A percentile compares a stretch with the other conserved stretches of the same genome.
Evolutionary conservation across 495 filamentous ascomycete genomes (phyloP).

Genomic region (Neurospora sp.): DNA sequence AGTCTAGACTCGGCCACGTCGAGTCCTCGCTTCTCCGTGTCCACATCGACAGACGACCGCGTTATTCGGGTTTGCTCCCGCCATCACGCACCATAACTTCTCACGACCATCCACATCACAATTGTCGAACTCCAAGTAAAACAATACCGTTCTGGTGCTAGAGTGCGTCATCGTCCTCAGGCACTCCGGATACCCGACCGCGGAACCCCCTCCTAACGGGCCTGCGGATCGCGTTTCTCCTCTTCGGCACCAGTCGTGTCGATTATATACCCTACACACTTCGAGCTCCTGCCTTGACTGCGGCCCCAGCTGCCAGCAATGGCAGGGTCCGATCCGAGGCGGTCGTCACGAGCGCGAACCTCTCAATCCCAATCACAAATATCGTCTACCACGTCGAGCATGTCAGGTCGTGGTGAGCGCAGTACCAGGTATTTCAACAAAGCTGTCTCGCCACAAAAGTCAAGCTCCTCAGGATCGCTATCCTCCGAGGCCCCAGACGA

Average conservation of each 20-base stretch:
- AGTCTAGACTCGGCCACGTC: not conserved
- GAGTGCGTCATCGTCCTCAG: not conserved
- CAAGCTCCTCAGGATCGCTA: constrained; percentile 57
- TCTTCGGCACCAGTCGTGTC: not conserved
- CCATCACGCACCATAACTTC: not conserved
- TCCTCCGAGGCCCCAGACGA: constrained; percentile 78
- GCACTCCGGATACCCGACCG: not conserved
- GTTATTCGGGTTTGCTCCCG: not conserved
- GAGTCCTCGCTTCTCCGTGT: not conserved
- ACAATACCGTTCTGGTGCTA: not conserved
- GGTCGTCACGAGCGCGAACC: constrained; percentile 82
- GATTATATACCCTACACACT: not conserved
- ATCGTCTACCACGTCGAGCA: constrained; percentile 67
- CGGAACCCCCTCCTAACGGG: not conserved
- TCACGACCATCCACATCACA: not conserved
- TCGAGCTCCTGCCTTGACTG: constrained; percentile 15
- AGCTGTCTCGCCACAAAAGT: constrained; percentile 60
- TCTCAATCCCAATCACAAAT: constrained; percentile 69
- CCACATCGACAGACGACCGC: not conserved
- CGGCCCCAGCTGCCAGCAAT: constrained; percentile 30
- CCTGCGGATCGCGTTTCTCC: not conserved
- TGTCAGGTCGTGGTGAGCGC: constrained; percentile 53
- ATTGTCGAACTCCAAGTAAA: not conserved
- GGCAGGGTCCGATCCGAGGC: constrained; percentile 61
- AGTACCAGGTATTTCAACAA: constrained; percentile 63